Evolutionary conservation across 176 grass and related monocot species (phyloP).

Genomic region (Bothriochloa decipiens): DNA sequence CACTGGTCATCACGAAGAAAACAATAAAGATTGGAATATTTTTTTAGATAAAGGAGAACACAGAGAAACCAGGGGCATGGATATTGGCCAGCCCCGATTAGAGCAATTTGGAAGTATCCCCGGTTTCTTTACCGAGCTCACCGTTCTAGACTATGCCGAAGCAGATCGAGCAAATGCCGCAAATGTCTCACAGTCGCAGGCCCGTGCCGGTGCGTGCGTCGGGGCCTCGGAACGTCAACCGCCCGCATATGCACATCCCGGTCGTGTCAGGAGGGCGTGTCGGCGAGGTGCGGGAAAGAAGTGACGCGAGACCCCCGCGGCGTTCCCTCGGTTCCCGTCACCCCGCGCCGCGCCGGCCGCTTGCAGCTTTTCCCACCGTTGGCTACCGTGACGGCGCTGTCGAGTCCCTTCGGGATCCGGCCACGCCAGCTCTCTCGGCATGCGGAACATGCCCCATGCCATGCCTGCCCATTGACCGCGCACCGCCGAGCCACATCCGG

Average conservation of each 20-base stretch:
- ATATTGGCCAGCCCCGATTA: too few relatives aligned
- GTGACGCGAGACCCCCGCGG: neutral
- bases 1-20: neutral
- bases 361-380: neutral
- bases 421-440: neutral
- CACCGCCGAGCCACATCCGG: neutral
- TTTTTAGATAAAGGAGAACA: neutral
- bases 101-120: too few relatives aligned
- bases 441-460: neutral
- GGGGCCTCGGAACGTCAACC: too few relatives aligned
- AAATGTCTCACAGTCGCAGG: too few relatives aligned
- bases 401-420: neutral
- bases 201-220: too few relatives aligned
- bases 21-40: neutral
- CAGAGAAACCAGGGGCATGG: too few relatives aligned
- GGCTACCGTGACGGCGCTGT: neutral
- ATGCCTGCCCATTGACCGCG: constrained; percentile 10
- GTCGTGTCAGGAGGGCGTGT: too few relatives aligned
- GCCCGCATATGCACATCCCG: too few relatives aligned
- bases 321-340: neutral
- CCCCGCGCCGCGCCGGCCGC: neutral
- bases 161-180: too few relatives aligned
- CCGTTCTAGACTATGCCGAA: too few relatives aligned
- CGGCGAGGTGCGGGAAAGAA: neutral
- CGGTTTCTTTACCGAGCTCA: too few relatives aligned